These are phyloP conservation scores for Cladosporium sp. DNA, from an alignment of 2,329 filamentous ascomycete genomes.

Conservation along the genomic window DNA sequence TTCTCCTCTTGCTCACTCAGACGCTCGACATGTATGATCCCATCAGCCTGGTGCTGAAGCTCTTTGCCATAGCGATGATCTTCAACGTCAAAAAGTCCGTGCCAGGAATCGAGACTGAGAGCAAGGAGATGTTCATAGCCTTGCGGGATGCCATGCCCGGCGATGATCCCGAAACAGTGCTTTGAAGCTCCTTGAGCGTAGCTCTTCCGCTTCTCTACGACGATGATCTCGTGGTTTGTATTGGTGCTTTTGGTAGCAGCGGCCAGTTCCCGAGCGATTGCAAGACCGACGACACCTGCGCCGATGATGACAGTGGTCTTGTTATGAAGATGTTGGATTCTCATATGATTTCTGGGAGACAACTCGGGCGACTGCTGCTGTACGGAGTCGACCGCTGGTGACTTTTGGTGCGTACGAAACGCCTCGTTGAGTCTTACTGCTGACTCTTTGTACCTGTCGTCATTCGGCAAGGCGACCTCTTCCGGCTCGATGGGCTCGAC, in stretches of 20 bases:
- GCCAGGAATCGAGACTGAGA: slow-evolving; percentile 21
- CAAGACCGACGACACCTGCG: slow-evolving; percentile 29
- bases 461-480: neutral
- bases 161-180: slow-evolving; percentile 26
- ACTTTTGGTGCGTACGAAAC: neutral
- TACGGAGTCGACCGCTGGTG: neutral
- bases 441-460: neutral
- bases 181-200: slow-evolving; percentile 24
- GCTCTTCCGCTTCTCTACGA: slow-evolving; percentile 26
- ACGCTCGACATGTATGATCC: slow-evolving; percentile 3
- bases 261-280: slow-evolving; percentile 30
- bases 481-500: slow-evolving; percentile 2
- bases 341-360: neutral
- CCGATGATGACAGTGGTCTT: slow-evolving; percentile 28
- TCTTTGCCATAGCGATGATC: neutral
- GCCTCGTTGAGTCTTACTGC: neutral
- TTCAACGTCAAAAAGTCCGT: slow-evolving; percentile 10
- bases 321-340: neutral
- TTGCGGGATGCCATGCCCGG: slow-evolving; percentile 17
- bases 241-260: slow-evolving; percentile 8
- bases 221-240: slow-evolving; percentile 24
- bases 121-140: slow-evolving; percentile 14
- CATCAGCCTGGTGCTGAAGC: neutral
- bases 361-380: neutral
- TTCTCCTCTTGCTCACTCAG: neutral